These are phyloP conservation scores for Erysimum cheiri DNA, from an alignment of 441 rosid species.

Conservation along the genomic window DNA sequence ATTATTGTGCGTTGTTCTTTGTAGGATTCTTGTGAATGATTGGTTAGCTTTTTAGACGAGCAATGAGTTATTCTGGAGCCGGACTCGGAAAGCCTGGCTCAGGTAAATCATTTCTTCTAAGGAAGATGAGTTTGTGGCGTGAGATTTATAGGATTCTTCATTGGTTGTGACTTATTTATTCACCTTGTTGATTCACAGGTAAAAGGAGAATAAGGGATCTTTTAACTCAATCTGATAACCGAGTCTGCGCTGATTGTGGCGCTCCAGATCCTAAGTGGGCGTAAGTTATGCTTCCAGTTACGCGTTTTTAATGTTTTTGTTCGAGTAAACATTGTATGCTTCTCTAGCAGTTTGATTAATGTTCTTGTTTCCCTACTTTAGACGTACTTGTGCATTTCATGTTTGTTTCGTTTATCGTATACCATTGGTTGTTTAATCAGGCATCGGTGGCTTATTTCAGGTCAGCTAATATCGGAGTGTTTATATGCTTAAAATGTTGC, in stretches of 20 bases:
- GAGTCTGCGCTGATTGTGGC: slow-evolving; percentile 89
- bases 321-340: background rate
- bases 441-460: slow-evolving; percentile 49
- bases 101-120: slow-evolving; percentile 28
- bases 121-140: slow-evolving; percentile 1
- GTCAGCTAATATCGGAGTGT: slow-evolving; percentile 97
- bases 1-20: slow-evolving; percentile 14
- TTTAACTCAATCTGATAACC: slow-evolving; percentile 78
- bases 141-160: background rate
- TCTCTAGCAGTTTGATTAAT: background rate
- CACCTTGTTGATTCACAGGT: slow-evolving; percentile 51
- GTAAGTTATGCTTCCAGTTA: slow-evolving; percentile 62
- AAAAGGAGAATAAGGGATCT: slow-evolving; percentile 79
- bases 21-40: slow-evolving; percentile 38
- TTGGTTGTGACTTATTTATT: slow-evolving; percentile 21
- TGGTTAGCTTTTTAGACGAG: slow-evolving; percentile 28
- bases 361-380: background rate
- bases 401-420: background rate
- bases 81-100: slow-evolving; percentile 44
- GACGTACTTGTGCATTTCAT: background rate
- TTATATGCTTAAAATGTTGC: slow-evolving; percentile 95
- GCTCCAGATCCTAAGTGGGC: slow-evolving; percentile 99
- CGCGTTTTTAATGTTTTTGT: background rate
- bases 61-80: slow-evolving; percentile 46
- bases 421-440: slow-evolving; percentile 21